These are phyloP conservation scores for Hevea brasiliensis DNA, from an alignment of 345 rosid genomes.

Conservation along the genomic window DNA sequence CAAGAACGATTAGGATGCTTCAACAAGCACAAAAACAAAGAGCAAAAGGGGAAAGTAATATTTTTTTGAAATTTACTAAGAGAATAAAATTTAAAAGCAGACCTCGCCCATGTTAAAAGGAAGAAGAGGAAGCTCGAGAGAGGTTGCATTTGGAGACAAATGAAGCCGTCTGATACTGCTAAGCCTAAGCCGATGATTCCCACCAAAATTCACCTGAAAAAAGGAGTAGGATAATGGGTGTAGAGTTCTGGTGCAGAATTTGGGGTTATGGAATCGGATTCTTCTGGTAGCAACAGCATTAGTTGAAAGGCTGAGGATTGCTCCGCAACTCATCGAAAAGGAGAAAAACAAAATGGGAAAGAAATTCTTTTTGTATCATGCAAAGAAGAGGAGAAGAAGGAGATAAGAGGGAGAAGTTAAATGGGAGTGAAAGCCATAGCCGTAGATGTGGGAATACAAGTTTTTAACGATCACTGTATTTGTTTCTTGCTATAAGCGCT, in stretches of 20 bases:
- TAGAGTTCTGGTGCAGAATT: background rate
- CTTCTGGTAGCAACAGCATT: background rate
- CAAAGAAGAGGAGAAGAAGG: background rate
- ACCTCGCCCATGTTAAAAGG: slow-evolving; percentile 14
- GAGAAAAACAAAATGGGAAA: background rate
- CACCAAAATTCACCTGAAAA: background rate
- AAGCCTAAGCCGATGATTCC: background rate
- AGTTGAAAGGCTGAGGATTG: background rate
- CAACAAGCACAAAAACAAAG: background rate
- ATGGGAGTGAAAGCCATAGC: background rate
- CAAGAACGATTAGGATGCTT: background rate
- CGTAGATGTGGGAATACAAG: background rate
- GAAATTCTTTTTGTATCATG: background rate
- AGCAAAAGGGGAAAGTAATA: no score
- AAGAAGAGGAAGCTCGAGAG: slow-evolving; percentile 16
- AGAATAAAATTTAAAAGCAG: background rate
- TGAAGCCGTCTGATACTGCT: background rate
- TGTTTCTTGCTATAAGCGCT: no score
- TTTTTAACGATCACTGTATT: background rate
- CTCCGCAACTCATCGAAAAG: background rate
- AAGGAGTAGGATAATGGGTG: background rate
- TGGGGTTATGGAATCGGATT: background rate
- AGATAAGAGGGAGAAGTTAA: background rate
- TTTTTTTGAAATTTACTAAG: no score
- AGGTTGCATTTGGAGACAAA: slow-evolving; percentile 2